Evolutionary conservation across 169 alveolate species (phyloP).

Genomic region (Plasmodium gonderi): DNA sequence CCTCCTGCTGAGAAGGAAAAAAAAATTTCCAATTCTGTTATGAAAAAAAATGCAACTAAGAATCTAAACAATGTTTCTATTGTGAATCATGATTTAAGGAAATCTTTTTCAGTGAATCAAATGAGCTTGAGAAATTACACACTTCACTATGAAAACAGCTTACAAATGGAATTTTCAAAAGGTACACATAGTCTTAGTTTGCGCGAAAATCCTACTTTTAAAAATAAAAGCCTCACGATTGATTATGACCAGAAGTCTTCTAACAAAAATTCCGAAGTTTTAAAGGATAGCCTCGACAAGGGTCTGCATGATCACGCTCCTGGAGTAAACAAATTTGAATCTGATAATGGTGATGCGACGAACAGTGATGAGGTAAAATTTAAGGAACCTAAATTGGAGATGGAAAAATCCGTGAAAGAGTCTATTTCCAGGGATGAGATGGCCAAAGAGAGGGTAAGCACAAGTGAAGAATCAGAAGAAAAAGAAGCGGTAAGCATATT

Average conservation of each 20-base stretch:
- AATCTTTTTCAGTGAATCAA: neutral
- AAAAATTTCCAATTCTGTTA: neutral
- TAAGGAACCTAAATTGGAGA: no score
- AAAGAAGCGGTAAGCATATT: constrained; percentile 14
- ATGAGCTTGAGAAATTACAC: neutral
- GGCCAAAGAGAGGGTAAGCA: no score
- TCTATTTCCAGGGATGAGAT: no score
- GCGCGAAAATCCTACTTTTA: neutral
- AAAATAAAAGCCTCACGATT: neutral
- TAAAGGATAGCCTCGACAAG: no score
- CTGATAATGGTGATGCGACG: no score
- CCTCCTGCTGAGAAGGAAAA: neutral
- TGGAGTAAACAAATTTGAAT: no score
- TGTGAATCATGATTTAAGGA: neutral
- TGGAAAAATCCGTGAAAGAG: no score
- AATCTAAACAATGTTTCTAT: neutral
- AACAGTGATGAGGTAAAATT: no score
- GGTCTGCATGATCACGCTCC: no score
- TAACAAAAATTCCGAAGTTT: neutral
- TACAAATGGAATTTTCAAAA: neutral
- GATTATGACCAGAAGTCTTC: neutral
- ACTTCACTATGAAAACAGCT: neutral
- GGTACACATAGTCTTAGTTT: neutral
- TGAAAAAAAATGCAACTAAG: neutral
- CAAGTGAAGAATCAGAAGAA: no score